phyloP scores from a whole-genome alignment of 768 basidiomycete species.

The Leccinum barrowsii region DNA sequence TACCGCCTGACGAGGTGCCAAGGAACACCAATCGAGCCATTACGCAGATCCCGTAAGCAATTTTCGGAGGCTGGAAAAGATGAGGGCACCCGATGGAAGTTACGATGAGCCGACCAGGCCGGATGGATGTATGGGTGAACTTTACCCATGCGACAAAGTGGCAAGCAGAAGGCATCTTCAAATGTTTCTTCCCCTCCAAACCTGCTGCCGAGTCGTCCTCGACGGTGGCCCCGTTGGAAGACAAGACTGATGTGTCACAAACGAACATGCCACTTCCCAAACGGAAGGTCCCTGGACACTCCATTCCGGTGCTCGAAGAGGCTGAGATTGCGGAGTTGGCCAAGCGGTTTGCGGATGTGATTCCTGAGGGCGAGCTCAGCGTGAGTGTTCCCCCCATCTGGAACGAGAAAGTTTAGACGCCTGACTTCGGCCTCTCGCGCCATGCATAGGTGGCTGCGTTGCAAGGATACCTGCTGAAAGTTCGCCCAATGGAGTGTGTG shows the following conservation, averaged over 20 bases:
- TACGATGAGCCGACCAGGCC: conserved; percentile 65
- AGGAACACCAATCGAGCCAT: no score
- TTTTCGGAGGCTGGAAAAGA: no score
- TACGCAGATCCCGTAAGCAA: no score
- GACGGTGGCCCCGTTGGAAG: conserved; percentile 13
- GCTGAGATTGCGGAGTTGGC: conserved; percentile 74
- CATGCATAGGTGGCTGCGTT: conserved; percentile 65
- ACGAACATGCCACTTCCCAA: conserved; percentile 66
- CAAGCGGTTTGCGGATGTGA: conserved; percentile 75
- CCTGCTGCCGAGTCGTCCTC: conserved; percentile 12
- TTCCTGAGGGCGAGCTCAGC: conserved; percentile 85
- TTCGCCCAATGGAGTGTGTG: conserved; percentile 80
- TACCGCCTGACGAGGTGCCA: no score
- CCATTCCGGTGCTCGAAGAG: conserved; percentile 69
- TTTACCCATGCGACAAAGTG: conserved; percentile 89
- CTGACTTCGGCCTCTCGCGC: not conserved
- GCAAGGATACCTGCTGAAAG: conserved; percentile 85
- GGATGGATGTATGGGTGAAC: conserved; percentile 92
- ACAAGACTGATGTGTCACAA: conserved; percentile 48
- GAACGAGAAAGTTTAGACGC: not conserved
- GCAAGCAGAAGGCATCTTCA: conserved; percentile 92
- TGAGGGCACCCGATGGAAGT: no score
- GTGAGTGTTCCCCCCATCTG: conserved; percentile 41
- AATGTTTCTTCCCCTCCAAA: conserved; percentile 85
- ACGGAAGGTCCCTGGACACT: conserved; percentile 54